Base-by-base conservation (phyloP, 495 filamentous ascomycete genomes). In the Penicillium argentinense region DNA sequence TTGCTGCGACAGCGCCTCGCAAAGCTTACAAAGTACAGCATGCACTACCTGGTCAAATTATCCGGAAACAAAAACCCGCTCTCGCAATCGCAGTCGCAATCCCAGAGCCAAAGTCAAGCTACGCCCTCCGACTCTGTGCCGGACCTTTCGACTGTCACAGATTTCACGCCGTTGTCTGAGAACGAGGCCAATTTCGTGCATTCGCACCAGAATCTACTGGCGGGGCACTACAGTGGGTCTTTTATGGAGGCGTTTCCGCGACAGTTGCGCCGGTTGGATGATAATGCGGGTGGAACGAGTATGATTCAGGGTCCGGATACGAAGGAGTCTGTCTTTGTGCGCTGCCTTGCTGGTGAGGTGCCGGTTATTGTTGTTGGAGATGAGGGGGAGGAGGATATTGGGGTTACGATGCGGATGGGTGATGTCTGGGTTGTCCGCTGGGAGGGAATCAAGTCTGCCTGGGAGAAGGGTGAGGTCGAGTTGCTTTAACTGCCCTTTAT, bases 241-340 rank as follows among this genome's bases (percentile, higher is more conserved):
- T 98, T 98, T 62, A 74, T 98, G 44, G 74, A 74, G 0, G 77
- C 83, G 19, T 98, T 98, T 52, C 91, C 93, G 21, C 64, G 78
- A 26, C 67, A 77, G 28, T 61, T 97, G 60, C 82, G 88, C 60
- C 78, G 87, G 58, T 69, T 98, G 40, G 91, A 97, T 74, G 95
- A 98, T 71, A 88, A 87, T 39, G 81, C 85, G 0, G 92, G 89
- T 1, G 89, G 90, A 2, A 85, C 90, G 45, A 89, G 81, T 68
- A 98, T 98, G 93, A 80, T 98, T 17, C 88, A 95, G 51, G 73
- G 77, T 1, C 93, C 93, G 6, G 95, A 97, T 68, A 63, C 78
- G 41, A 83, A 89, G 30, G 75, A 79, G 29, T 89, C 87, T 13
- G 90, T 97, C 9, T 96, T 98, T 69, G 84, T 89, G 29, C 72